Evolutionary conservation across 2,329 filamentous ascomycete species (phyloP).

Genomic region (Talaromyces albobiverticillius): DNA sequence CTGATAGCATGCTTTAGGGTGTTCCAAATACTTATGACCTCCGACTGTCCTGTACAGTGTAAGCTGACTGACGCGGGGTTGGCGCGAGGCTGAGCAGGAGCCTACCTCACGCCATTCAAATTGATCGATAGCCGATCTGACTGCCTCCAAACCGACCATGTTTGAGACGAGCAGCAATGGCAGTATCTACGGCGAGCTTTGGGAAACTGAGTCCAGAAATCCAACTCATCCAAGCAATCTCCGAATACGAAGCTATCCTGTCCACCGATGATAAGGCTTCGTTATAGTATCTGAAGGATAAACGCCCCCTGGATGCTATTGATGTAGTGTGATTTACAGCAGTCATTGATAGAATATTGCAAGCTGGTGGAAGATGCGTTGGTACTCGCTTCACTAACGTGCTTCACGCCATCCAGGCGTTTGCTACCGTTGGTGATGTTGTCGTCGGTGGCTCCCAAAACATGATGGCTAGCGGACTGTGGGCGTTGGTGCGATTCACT

Average conservation of each 20-base stretch:
- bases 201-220: slow-evolving; percentile 1
- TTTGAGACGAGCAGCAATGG: neutral
- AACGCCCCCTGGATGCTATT: neutral
- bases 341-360: neutral
- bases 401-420: slow-evolving; percentile 4
- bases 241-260: slow-evolving; percentile 3
- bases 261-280: neutral
- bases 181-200: neutral
- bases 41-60: no score
- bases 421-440: slow-evolving; percentile 2
- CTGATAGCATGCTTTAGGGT: no score
- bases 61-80: no score
- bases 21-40: no score
- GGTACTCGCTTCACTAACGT: slow-evolving; percentile 3
- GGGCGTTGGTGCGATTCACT: slow-evolving; percentile 7
- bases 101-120: no score
- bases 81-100: no score
- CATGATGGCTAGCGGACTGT: slow-evolving; percentile 7
- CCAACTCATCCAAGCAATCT: slow-evolving; percentile 4
- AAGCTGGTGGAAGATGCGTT: neutral
- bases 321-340: slow-evolving; percentile 5
- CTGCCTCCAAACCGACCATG: no score
- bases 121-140: no score
- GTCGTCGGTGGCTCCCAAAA: slow-evolving; percentile 2
- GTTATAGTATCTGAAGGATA: neutral